phyloP scores from a whole-genome alignment of 768 basidiomycete species.

The Phlegmacium glaucopus region DNA sequence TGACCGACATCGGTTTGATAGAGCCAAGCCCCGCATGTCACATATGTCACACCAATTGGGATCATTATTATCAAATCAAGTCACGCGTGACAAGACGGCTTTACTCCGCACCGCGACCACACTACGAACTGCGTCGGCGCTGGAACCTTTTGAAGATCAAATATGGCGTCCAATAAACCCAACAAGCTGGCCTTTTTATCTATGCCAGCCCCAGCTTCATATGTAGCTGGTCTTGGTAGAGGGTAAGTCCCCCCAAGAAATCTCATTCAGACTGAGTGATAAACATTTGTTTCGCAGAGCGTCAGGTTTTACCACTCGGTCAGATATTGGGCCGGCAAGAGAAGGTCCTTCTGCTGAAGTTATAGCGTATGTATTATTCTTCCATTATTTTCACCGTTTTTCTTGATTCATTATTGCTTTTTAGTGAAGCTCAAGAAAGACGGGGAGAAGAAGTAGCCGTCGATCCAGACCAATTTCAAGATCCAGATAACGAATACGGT shows the following conservation, averaged over 20 bases:
- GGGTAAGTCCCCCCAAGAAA: constrained; percentile 52
- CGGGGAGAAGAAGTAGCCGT: constrained; percentile 87
- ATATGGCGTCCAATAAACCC: constrained; percentile 46
- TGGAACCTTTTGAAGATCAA: too few species aligned
- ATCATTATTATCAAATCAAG: too few species aligned
- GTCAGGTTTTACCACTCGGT: constrained; percentile 96
- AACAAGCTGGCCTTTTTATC: constrained; percentile 87
- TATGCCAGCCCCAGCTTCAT: constrained; percentile 93
- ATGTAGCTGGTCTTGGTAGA: constrained; percentile 97
- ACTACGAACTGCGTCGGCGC: too few species aligned
- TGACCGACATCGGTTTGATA: too few species aligned
- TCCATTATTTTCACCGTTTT: background rate
- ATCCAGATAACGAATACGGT: constrained; percentile 96
- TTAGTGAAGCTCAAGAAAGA: constrained; percentile 79
- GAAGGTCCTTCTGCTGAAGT: constrained; percentile 93
- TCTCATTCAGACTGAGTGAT: background rate
- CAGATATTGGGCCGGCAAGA: constrained; percentile 97
- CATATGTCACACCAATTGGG: too few species aligned
- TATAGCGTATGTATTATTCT: constrained; percentile 61
- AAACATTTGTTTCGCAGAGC: constrained; percentile 48
- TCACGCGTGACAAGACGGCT: too few species aligned
- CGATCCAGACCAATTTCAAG: constrained; percentile 90
- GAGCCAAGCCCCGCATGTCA: too few species aligned
- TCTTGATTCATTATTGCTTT: background rate
- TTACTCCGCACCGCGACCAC: too few species aligned